Percentiles rank a stretch among this genome's conserved stretches.
These are phyloP conservation scores for Hordeum pubiflorum DNA, from an alignment of 202 grass and related monocot species.

Conservation along the genomic window DNA sequence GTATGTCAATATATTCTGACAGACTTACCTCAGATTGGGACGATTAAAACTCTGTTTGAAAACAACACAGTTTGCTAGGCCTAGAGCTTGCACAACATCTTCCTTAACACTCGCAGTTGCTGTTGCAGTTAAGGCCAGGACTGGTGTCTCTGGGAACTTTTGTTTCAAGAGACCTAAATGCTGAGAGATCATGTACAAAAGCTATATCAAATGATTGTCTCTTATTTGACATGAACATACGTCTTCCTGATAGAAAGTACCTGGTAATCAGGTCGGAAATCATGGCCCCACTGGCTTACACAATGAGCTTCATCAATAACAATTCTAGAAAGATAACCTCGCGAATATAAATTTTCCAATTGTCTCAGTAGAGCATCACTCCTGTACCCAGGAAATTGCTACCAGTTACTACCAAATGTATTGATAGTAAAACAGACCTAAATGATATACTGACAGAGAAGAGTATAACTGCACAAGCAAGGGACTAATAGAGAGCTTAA, in stretches of 20 bases:
- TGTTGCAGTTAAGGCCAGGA: constrained; percentile 93
- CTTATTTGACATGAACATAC: constrained; percentile 16
- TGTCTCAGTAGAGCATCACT: constrained; percentile 60
- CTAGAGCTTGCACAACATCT: constrained; percentile 95
- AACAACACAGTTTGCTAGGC: constrained; percentile 77
- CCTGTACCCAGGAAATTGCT: constrained; percentile 36
- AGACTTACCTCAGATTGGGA: constrained; percentile 68
- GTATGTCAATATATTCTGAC: background rate
- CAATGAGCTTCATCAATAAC: constrained; percentile 99
- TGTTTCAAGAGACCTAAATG: constrained; percentile 77
- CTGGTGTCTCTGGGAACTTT: constrained; percentile 61
- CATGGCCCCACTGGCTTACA: constrained; percentile 97
- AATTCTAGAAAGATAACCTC: constrained; percentile 71
- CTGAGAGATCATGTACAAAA: constrained; percentile 40
- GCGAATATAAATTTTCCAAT: constrained; percentile 51
- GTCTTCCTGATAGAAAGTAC: constrained; percentile 28
- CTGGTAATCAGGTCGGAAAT: constrained; percentile 96
- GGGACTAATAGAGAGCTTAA: constrained; percentile 16
- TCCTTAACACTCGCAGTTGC: constrained; percentile 89
- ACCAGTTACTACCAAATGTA: constrained; percentile 8
- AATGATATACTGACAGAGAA: constrained; percentile 1
- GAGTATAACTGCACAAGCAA: background rate
- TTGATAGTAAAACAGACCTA: constrained; percentile 3
- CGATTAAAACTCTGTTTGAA: constrained; percentile 97
- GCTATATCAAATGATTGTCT: constrained; percentile 21